Conservation (phyloP, 768 basidiomycete species). For the Russula sp. region DNA sequence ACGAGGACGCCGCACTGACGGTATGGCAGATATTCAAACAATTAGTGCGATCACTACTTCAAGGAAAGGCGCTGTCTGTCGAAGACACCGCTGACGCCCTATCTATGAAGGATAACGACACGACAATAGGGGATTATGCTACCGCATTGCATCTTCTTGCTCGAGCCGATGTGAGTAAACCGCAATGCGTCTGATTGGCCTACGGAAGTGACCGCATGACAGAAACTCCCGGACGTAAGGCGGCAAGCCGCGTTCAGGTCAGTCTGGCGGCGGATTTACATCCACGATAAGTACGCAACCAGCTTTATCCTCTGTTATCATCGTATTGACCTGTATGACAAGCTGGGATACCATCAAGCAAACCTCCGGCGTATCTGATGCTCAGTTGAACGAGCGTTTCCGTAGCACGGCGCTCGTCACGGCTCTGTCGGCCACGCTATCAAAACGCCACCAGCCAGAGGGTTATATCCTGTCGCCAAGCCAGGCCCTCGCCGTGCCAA, state of each 20-base stretch:
- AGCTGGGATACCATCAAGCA: conserved; percentile 78
- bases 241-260: conserved; percentile 62
- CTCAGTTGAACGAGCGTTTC: conserved; percentile 66
- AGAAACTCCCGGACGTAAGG: conserved; percentile 70
- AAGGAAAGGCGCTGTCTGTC: conserved; percentile 64
- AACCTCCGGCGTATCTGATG: conserved; percentile 71
- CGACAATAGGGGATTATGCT: conserved; percentile 55
- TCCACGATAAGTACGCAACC: conserved; percentile 70
- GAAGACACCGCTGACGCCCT: conserved; percentile 83
- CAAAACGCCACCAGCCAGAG: conserved; percentile 37
- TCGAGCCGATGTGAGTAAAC: conserved; percentile 43
- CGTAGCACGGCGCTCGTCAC: conserved; percentile 68
- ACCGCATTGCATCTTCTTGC: conserved; percentile 62
- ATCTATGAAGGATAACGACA: conserved; percentile 74
- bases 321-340: conserved; percentile 6
- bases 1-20: conserved; percentile 20
- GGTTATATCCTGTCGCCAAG: conserved; percentile 52
- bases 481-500: conserved; percentile 54
- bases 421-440: conserved; percentile 48
- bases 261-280: conserved; percentile 84
- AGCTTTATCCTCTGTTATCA: neutral
- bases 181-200: neutral
- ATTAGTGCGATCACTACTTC: conserved; percentile 59
- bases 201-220: neutral
- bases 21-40: conserved; percentile 58